Conservation (phyloP, 2,329 filamentous ascomycete species). For the Talaromyces sp. region DNA sequence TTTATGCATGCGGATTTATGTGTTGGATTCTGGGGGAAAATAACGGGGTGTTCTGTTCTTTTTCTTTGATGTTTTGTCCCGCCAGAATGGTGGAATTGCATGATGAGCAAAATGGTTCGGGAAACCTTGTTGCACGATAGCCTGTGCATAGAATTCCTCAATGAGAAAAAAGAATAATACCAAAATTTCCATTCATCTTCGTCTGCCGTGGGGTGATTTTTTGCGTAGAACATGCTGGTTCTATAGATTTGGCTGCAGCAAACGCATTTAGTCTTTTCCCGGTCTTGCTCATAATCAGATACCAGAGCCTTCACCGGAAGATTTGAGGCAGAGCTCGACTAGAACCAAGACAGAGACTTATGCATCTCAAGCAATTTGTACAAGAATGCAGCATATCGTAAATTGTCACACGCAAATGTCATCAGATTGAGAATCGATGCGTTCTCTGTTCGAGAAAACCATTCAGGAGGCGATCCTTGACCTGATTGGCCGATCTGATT, state of each 20-base stretch:
- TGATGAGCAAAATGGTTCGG: slow-evolving; percentile 38
- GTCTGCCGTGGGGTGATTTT: no score
- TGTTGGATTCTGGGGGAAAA: slow-evolving; percentile 30
- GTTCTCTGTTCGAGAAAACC: background rate
- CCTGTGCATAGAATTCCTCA: slow-evolving; percentile 44
- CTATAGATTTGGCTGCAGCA: background rate
- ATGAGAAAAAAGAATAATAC: slow-evolving; percentile 39
- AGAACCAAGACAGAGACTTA: background rate
- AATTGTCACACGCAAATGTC: background rate
- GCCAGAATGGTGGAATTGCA: slow-evolving; percentile 34
- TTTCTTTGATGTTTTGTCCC: slow-evolving; percentile 26
- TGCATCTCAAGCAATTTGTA: background rate
- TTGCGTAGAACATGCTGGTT: background rate
- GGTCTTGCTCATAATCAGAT: background rate
- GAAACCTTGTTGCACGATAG: slow-evolving; percentile 36
- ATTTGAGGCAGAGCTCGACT: background rate
- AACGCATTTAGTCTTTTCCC: background rate
- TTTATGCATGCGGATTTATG: slow-evolving; percentile 23
- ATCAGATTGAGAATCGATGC: background rate
- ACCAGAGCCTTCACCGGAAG: background rate
- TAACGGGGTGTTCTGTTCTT: slow-evolving; percentile 36
- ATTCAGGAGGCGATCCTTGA: background rate
- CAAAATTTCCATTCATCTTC: slow-evolving; percentile 25
- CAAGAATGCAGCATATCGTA: background rate
- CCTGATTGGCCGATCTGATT: slow-evolving; percentile 14